Percentiles rank a stretch among this genome's conserved stretches.
Conservation (phyloP, 306 rosid species). For the Acmispon strigosus region DNA sequence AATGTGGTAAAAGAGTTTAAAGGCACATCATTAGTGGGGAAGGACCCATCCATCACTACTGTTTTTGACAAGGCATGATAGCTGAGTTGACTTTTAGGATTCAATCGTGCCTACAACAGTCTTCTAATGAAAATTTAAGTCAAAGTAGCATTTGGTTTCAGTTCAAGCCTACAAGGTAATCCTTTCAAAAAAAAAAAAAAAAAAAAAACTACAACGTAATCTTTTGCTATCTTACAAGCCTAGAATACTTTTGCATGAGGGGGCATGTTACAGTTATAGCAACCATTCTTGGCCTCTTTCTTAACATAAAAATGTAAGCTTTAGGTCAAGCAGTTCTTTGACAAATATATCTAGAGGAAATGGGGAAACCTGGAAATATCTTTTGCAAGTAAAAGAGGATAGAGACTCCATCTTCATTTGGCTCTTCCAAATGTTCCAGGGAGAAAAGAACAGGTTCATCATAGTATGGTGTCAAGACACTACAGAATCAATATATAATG, state of each 20-base stretch:
- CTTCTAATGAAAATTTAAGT: neutral
- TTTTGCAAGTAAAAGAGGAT: slow-evolving; percentile 91
- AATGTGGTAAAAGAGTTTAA: slow-evolving; percentile 1
- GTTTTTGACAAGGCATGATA: neutral
- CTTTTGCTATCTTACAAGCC: slow-evolving; percentile 2
- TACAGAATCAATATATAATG: slow-evolving; percentile 31
- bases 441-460: slow-evolving; percentile 81
- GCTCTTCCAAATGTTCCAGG: slow-evolving; percentile 41
- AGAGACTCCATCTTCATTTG: slow-evolving; percentile 91
- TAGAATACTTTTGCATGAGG: neutral
- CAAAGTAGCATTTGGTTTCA: neutral
- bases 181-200: no score
- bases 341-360: slow-evolving; percentile 18
- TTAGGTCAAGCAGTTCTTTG: neutral
- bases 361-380: slow-evolving; percentile 76
- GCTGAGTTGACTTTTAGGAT: neutral
- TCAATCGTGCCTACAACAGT: neutral
- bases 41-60: neutral
- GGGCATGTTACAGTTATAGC: neutral
- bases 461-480: slow-evolving; percentile 83
- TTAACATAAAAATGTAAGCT: neutral
- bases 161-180: neutral
- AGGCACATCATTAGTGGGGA: neutral
- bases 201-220: neutral
- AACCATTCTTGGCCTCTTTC: neutral